phyloP scores from a whole-genome alignment of 179 eudicot genomes.

The Gypsophila paniculata region DNA sequence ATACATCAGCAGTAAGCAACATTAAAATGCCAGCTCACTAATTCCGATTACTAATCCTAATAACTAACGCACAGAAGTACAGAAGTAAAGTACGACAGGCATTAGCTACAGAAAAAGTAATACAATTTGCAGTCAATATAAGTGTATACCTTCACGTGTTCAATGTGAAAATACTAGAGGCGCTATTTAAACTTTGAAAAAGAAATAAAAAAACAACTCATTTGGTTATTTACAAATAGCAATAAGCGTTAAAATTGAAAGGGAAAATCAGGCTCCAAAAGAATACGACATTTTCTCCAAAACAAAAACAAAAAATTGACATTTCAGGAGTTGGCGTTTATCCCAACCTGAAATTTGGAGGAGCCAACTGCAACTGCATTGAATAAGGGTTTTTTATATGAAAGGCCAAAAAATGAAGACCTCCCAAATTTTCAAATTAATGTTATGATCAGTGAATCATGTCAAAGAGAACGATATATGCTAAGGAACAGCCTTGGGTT shows the following conservation, averaged over 20 bases:
- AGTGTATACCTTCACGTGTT: neutral
- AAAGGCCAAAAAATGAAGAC: no score
- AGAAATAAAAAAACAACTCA: neutral
- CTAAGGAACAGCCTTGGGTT: no score
- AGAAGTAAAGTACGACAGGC: neutral
- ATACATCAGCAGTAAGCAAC: conserved; percentile 1
- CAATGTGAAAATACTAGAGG: neutral
- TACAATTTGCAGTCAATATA: neutral
- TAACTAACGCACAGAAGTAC: neutral
- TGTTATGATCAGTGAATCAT: no score
- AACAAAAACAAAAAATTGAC: no score
- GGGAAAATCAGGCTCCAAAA: neutral
- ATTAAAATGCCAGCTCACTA: neutral
- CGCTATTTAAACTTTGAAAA: neutral
- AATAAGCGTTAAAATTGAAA: neutral
- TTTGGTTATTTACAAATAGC: neutral
- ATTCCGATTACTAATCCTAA: neutral
- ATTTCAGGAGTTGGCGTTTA: no score
- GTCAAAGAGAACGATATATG: no score
- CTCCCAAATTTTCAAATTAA: no score
- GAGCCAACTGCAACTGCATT: neutral
- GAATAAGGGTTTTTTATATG: neutral
- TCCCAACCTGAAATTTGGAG: neutral
- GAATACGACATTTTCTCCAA: no score
- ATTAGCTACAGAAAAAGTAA: neutral